Evolutionary conservation across 2,329 filamentous ascomycete species (phyloP).

Genomic region (Hansfordia pulvinata): DNA sequence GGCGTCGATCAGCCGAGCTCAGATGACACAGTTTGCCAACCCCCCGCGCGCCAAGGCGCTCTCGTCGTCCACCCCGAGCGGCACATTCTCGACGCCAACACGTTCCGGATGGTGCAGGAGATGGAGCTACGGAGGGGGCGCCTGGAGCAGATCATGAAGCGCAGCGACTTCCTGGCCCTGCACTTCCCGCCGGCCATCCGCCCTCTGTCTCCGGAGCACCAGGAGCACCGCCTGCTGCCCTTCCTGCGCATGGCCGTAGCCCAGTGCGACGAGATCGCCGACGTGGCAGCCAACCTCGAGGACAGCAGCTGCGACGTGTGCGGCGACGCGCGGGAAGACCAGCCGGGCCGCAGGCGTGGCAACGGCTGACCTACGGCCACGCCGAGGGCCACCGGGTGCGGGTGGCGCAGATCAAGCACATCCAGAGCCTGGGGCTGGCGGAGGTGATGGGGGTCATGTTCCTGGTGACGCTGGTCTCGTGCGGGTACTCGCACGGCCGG

Average conservation of each 20-base stretch:
- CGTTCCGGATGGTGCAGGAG: conserved; percentile 8
- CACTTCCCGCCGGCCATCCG: conserved; percentile 4
- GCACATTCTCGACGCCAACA: conserved; percentile 3
- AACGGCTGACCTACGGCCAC: conserved; percentile 5
- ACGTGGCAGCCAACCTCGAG: conserved; percentile 14
- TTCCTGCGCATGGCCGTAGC: conserved; percentile 8
- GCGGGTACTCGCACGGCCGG: conserved; percentile 1
- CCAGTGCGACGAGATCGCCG: conserved; percentile 13
- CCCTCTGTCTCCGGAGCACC: conserved; percentile 3
- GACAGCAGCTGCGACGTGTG: no score
- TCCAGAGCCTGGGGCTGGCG: conserved; percentile 7
- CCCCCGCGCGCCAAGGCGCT: conserved; percentile 8
- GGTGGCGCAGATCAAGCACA: conserved; percentile 9
- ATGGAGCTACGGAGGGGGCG: conserved; percentile 10
- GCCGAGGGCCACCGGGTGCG: conserved; percentile 7
- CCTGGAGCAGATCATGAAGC: conserved; percentile 6
- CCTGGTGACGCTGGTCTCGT: conserved; percentile 5
- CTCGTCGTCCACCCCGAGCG: conserved; percentile 8
- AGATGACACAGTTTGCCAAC: conserved; percentile 1
- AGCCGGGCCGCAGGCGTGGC: no score
- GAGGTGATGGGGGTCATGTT: conserved; percentile 9
- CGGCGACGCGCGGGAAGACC: no score
- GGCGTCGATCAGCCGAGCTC: conserved; percentile 7
- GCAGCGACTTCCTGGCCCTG: conserved; percentile 4
- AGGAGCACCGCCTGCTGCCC: conserved; percentile 1